Percentiles rank a stretch among this genome's conserved stretches.
phyloP scores from a whole-genome alignment of 2,329 filamentous ascomycete genomes.

The Aspergillus viridinutans region DNA sequence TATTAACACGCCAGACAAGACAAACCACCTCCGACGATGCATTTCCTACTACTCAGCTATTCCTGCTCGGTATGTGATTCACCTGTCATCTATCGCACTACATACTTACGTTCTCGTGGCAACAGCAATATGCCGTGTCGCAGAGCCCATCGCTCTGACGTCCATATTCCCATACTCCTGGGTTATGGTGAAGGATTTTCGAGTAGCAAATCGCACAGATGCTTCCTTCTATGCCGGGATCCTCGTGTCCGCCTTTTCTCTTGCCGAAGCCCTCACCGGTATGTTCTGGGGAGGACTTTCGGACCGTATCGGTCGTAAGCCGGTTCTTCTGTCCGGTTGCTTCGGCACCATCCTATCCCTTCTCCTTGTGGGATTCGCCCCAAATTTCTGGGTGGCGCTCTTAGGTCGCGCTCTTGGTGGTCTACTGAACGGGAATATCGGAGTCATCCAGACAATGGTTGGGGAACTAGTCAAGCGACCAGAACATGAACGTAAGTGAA shows the following conservation, averaged over 20 bases:
- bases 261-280: slow-evolving; percentile 76
- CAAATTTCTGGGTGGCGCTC: slow-evolving; percentile 80
- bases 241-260: slow-evolving; percentile 79
- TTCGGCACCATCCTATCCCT: slow-evolving; percentile 78
- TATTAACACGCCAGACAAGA: slow-evolving; percentile 57
- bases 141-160: slow-evolving; percentile 87
- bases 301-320: slow-evolving; percentile 79
- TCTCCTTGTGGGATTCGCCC: slow-evolving; percentile 74
- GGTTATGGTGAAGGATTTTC: slow-evolving; percentile 72
- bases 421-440: slow-evolving; percentile 85
- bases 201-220: slow-evolving; percentile 67
- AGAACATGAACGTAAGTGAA: slow-evolving; percentile 73
- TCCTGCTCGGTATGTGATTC: slow-evolving; percentile 67
- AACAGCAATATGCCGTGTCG: slow-evolving; percentile 82
- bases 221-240: slow-evolving; percentile 85
- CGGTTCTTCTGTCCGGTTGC: slow-evolving; percentile 76
- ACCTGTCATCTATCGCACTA: background rate
- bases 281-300: slow-evolving; percentile 85
- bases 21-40: slow-evolving; percentile 61
- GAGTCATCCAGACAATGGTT: slow-evolving; percentile 89
- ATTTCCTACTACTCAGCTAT: slow-evolving; percentile 79
- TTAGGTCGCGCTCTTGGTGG: slow-evolving; percentile 72
- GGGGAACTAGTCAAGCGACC: slow-evolving; percentile 79
- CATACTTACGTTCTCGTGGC: slow-evolving; percentile 6
- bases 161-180: slow-evolving; percentile 92